Conservation (phyloP, 495 filamentous ascomycete species). For the Cryomyces minteri region DNA sequence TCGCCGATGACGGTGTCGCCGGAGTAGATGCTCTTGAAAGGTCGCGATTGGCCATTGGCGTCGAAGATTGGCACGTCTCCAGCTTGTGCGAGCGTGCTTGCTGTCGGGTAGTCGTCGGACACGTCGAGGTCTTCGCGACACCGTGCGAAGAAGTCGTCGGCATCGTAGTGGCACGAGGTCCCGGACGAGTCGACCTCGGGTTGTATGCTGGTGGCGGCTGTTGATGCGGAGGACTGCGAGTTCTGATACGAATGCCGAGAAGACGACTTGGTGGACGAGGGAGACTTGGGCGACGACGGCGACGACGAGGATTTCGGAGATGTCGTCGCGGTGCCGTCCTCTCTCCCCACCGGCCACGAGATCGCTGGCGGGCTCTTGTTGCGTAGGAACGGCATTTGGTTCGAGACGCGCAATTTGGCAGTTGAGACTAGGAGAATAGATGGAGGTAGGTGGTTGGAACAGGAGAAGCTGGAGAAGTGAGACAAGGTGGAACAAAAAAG, state of each 20-base stretch:
- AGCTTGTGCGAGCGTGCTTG: not conserved
- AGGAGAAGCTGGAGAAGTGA: too few species aligned
- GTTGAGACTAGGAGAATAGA: too few species aligned
- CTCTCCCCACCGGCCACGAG: too few species aligned
- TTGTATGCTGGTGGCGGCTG: not conserved
- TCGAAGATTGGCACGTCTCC: not conserved
- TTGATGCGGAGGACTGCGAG: not conserved
- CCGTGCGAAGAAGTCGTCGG: not conserved
- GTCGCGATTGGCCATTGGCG: not conserved
- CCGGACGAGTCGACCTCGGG: not conserved
- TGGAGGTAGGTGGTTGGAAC: too few species aligned
- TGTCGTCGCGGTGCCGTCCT: not conserved
- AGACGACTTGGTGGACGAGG: not conserved
- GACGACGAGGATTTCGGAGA: not conserved
- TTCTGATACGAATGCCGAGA: not conserved
- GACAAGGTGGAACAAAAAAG: too few species aligned
- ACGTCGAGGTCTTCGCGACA: not conserved
- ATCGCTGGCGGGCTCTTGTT: too few species aligned
- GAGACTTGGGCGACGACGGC: not conserved
- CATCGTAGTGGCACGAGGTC: not conserved
- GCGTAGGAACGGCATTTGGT: too few species aligned
- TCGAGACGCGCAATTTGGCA: too few species aligned
- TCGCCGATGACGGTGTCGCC: not conserved
- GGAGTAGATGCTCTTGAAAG: slow-evolving; percentile 1
- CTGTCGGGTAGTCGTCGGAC: not conserved